These are phyloP conservation scores for Hypoxylon sp. DNA, from an alignment of 2,329 filamentous ascomycete species.

Conservation along the genomic window DNA sequence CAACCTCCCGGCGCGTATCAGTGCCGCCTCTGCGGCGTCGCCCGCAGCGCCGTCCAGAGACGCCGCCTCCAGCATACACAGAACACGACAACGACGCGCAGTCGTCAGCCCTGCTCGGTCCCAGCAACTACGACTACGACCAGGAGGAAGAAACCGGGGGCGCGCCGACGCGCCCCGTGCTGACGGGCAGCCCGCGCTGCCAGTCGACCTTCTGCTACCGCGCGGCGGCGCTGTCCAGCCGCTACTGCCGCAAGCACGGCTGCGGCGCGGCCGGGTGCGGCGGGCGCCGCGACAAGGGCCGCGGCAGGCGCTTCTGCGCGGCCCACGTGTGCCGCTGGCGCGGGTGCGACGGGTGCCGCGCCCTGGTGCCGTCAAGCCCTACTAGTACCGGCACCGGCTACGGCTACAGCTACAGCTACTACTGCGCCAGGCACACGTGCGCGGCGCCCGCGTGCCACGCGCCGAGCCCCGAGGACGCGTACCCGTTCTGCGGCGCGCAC, in stretches of 20 bases:
- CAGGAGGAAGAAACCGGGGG: background rate
- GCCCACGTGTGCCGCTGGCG: slow-evolving; percentile 36
- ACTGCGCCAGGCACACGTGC: slow-evolving; percentile 33
- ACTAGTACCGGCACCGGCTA: too few relatives aligned
- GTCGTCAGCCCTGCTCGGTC: slow-evolving; percentile 2
- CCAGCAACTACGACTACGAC: too few relatives aligned
- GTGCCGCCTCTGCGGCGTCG: slow-evolving; percentile 31
- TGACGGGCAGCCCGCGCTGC: slow-evolving; percentile 25
- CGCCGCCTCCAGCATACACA: slow-evolving; percentile 38
- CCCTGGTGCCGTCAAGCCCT: slow-evolving; percentile 9
- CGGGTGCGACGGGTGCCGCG: slow-evolving; percentile 23
- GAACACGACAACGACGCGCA: slow-evolving; percentile 36
- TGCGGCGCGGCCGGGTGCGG: slow-evolving; percentile 24
- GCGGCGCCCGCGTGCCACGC: slow-evolving; percentile 17
- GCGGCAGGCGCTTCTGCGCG: slow-evolving; percentile 24
- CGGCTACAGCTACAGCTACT: too few relatives aligned
- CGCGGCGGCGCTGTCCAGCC: slow-evolving; percentile 5
- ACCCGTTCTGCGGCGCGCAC: slow-evolving; percentile 31
- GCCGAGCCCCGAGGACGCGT: slow-evolving; percentile 30
- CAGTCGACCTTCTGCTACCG: slow-evolving; percentile 37
- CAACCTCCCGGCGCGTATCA: slow-evolving; percentile 25
- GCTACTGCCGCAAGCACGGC: slow-evolving; percentile 38
- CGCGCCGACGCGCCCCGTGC: background rate
- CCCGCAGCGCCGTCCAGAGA: slow-evolving; percentile 24
- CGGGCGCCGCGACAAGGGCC: slow-evolving; percentile 31